Base-by-base conservation (phyloP, 495 filamentous ascomycete species). In the Neurospora sp. region DNA sequence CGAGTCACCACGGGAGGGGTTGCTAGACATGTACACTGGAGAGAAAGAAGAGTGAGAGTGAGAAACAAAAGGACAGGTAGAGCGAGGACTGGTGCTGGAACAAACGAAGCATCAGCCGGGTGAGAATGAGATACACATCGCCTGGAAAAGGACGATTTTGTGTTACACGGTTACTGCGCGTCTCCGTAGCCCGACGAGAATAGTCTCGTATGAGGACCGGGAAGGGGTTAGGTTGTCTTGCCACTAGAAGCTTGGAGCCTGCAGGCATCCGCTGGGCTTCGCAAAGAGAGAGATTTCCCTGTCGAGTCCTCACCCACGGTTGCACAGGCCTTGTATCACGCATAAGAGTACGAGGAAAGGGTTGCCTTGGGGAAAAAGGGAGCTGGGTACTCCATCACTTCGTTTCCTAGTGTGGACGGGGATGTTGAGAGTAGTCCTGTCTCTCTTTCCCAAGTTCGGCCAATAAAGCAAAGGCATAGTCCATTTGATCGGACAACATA, bases 131-230 rank as follows among this genome's bases (percentile, higher is more conserved):
- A 20, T 72, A 68, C 53, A 35, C 22, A 46, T 35, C 48, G 22
- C 59, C 41, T 53, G 61, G 68, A 39, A 48, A 46, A 20, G 73
- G 71, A 59, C 35, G 41, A 48, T 42, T 5, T 41, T 71, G 40
- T 39, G 77, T 79, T 69, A 77, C 76, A 76, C 78, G 46, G 71
- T 71, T 69, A 68, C 75, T 80, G 79, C 79, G 69, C 70, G 73
- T 74, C 71, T 71, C 79, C 79, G 77, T 72, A 69, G 74, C 77
- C 75, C 75, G 78, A 80, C 76, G 79, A 80, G 79, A 79, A 79
- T 73, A 73, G 71, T 73, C 78, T 80, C 79, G 79, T 80, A 79
- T 79, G 76, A 74, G 73, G 41, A 42, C 65, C 71, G 74, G 75
- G 69, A 69, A 73, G 70, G 35, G 71, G 73, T 61, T 31, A 39